phyloP scores from a whole-genome alignment of 2,329 filamentous ascomycete species.

The Alternaria triticina region DNA sequence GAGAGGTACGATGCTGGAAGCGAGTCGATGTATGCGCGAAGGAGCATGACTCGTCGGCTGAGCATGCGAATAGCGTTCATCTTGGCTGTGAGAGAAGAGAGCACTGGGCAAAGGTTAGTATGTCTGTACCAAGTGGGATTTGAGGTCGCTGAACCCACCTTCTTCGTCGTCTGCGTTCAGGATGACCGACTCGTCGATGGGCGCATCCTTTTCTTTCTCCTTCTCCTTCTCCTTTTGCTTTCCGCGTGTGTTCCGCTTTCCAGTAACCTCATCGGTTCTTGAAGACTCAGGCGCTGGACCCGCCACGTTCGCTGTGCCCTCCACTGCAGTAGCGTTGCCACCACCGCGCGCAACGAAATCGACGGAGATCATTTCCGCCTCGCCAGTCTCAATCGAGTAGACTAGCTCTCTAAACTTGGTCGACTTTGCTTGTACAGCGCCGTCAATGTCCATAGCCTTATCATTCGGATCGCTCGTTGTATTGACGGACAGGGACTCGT shows the following conservation, averaged over 20 bases:
- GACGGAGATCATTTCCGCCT: constrained; percentile 97
- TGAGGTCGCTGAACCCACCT: constrained; percentile 48
- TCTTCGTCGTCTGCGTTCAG: constrained; percentile 70
- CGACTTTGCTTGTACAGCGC: constrained; percentile 56
- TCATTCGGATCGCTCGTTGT: constrained; percentile 42
- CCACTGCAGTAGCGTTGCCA: constrained; percentile 73
- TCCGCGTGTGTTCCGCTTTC: constrained; percentile 58
- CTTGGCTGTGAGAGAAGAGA: constrained; percentile 78
- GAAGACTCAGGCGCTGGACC: constrained; percentile 15
- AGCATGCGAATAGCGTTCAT: constrained; percentile 95
- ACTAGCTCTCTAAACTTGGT: constrained; percentile 82
- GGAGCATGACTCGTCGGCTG: constrained; percentile 63
- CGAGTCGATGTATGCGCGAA: constrained; percentile 73
- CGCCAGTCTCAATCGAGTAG: constrained; percentile 89
- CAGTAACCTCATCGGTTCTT: constrained; percentile 54
- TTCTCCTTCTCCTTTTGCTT: constrained; percentile 58
- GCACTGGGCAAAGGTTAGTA: constrained; percentile 50
- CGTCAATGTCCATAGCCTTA: constrained; percentile 66
- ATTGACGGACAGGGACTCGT: constrained; percentile 70
- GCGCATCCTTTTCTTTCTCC: constrained; percentile 43
- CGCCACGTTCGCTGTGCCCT: constrained; percentile 38
- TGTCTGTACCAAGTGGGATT: background rate
- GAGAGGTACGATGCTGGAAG: constrained; percentile 71
- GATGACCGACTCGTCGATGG: constrained; percentile 40
- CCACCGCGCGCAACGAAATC: constrained; percentile 89